Conservation (phyloP, 2,329 filamentous ascomycete species). For the Talaromyces sp. region DNA sequence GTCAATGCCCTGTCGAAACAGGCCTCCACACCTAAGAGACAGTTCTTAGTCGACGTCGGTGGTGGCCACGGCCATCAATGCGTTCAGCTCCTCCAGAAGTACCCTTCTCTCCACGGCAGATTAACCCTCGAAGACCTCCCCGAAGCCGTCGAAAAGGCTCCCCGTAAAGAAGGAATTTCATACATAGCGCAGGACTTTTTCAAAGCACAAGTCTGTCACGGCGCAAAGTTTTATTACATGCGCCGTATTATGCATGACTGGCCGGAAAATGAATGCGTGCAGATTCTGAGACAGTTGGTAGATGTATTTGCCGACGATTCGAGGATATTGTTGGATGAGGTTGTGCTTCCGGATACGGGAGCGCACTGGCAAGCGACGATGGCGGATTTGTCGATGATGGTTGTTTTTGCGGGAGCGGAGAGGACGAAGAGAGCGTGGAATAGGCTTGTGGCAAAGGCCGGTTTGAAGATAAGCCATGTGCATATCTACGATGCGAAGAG, state of each 20-base stretch:
- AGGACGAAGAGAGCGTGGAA: conserved; percentile 35
- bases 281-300: conserved; percentile 5
- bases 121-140: conserved; percentile 14
- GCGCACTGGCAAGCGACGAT: conserved; percentile 29
- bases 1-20: neutral
- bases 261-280: conserved; percentile 13
- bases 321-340: conserved; percentile 42
- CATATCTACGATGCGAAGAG: conserved; percentile 4
- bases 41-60: conserved; percentile 17
- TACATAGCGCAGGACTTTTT: conserved; percentile 20
- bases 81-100: conserved; percentile 10
- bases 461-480: conserved; percentile 26
- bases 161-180: conserved; percentile 12
- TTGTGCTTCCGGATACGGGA: conserved; percentile 35
- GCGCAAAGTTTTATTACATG: conserved; percentile 18
- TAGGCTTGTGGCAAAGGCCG: conserved; percentile 3
- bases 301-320: conserved; percentile 24
- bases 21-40: neutral
- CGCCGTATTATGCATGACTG: conserved; percentile 17
- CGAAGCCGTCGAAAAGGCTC: conserved; percentile 11
- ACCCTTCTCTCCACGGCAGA: conserved; percentile 1
- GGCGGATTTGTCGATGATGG: conserved; percentile 40
- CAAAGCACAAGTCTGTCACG: conserved; percentile 15
- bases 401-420: conserved; percentile 33
- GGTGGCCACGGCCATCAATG: conserved; percentile 18